These are phyloP conservation scores for Staphylotrichum longicolle DNA, from an alignment of 495 filamentous ascomycete species.

Conservation along the genomic window DNA sequence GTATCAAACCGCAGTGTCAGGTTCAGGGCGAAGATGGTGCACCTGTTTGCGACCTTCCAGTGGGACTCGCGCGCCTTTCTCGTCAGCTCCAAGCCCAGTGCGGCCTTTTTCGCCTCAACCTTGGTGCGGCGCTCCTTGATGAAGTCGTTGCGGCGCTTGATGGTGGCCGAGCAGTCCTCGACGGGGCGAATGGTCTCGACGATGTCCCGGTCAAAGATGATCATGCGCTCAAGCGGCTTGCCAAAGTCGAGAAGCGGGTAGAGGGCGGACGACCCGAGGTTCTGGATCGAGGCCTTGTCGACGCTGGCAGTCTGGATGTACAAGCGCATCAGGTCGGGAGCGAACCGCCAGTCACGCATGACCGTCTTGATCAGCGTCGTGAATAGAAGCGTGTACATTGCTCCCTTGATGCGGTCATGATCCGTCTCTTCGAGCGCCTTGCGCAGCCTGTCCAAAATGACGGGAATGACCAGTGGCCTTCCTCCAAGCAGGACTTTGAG, in stretches of 20 bases:
- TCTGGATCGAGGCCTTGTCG: slow-evolving; percentile 92
- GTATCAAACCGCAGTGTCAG: slow-evolving; percentile 85
- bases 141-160: slow-evolving; percentile 63
- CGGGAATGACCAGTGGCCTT: slow-evolving; percentile 81
- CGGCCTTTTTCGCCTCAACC: slow-evolving; percentile 79
- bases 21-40: slow-evolving; percentile 82
- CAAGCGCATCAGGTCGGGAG: slow-evolving; percentile 76
- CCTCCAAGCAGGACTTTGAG: slow-evolving; percentile 88
- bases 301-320: slow-evolving; percentile 88
- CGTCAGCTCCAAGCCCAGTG: slow-evolving; percentile 76
- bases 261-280: slow-evolving; percentile 73
- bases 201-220: slow-evolving; percentile 72
- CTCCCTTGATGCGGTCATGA: slow-evolving; percentile 88
- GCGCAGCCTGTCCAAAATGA: slow-evolving; percentile 73
- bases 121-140: slow-evolving; percentile 69
- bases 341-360: slow-evolving; percentile 87
- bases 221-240: slow-evolving; percentile 77
- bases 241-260: slow-evolving; percentile 91
- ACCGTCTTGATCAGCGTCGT: slow-evolving; percentile 86
- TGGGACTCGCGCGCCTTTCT: slow-evolving; percentile 74
- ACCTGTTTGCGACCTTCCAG: slow-evolving; percentile 92
- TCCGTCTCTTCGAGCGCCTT: slow-evolving; percentile 80
- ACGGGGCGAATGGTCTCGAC: slow-evolving; percentile 70
- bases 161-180: slow-evolving; percentile 61
- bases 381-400: slow-evolving; percentile 83